A percentile compares a stretch with the other conserved stretches of the same genome.
Conservation (phyloP, 2,329 filamentous ascomycete species). For the Immersiporthe knoxdaviesiana region DNA sequence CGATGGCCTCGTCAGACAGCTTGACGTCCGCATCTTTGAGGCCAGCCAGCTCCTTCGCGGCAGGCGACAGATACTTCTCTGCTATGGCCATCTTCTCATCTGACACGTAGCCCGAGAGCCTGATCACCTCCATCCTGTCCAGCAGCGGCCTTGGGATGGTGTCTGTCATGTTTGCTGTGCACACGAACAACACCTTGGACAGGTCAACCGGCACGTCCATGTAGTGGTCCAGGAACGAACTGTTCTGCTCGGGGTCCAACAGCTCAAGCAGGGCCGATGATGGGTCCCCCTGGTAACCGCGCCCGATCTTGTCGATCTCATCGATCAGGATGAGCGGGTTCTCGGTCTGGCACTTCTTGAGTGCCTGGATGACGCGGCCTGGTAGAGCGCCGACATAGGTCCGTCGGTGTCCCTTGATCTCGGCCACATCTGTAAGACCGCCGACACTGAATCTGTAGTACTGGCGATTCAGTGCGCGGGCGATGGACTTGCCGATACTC, state of each 20-base stretch:
- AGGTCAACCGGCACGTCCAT: conserved; percentile 97
- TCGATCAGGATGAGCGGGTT: conserved; percentile 97
- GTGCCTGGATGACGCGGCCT: conserved; percentile 93
- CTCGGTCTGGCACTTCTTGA: conserved; percentile 99
- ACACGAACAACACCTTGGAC: conserved; percentile 97
- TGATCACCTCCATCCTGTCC: conserved; percentile 97
- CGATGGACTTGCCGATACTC: conserved; percentile 97
- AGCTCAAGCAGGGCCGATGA: conserved; percentile 92
- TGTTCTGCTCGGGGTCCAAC: conserved; percentile 96
- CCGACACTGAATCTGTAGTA: conserved; percentile 99
- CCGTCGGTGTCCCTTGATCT: conserved; percentile 96
- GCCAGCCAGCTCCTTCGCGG: conserved; percentile 92
- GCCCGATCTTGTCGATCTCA: conserved; percentile 97
- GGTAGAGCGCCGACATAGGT: conserved; percentile 96
- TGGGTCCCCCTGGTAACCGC: conserved; percentile 94
- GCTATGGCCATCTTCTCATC: conserved; percentile 99
- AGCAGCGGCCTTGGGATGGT: conserved; percentile 93
- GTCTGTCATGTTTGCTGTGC: conserved; percentile 98
- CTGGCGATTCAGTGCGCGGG: conserved; percentile 88
- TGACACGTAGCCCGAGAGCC: conserved; percentile 92
- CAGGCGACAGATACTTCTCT: conserved; percentile 86
- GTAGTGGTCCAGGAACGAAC: conserved; percentile 96
- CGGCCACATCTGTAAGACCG: conserved; percentile 93
- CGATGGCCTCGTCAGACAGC: conserved; percentile 84
- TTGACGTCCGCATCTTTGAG: conserved; percentile 88